Conservation (phyloP, 257 asterid genomes). For the Nicotiana paniculata region DNA sequence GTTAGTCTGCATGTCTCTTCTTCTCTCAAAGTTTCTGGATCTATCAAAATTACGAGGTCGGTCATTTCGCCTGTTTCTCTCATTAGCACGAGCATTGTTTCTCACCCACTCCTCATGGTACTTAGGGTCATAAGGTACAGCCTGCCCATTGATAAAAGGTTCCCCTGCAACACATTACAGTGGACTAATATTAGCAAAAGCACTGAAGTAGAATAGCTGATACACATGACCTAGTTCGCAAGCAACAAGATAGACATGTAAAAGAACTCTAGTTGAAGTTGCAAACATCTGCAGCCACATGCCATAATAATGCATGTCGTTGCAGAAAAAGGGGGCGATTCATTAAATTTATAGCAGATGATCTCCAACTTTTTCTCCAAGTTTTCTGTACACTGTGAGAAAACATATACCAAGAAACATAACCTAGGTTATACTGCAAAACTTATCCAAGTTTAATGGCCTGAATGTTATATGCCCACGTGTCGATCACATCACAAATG, state of each 20-base stretch:
- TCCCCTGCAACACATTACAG: constrained; percentile 52
- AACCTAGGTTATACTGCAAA: neutral
- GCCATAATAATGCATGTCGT: neutral
- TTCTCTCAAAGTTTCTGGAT: constrained; percentile 53
- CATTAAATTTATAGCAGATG: neutral
- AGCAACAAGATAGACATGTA: neutral
- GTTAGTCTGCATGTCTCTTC: constrained; percentile 28
- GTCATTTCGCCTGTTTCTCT: constrained; percentile 68
- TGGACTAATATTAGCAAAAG: neutral
- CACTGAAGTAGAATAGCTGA: neutral
- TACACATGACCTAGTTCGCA: neutral
- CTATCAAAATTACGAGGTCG: constrained; percentile 65
- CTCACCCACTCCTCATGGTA: constrained; percentile 96
- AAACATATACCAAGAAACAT: neutral
- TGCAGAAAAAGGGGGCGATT: neutral
- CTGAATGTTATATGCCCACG: neutral
- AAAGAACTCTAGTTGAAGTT: neutral
- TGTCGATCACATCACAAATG: neutral
- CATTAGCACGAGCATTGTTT: constrained; percentile 57
- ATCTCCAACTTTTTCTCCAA: neutral
- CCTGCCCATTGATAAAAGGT: constrained; percentile 91
- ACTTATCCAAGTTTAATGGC: neutral
- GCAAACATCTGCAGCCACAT: neutral
- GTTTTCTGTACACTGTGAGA: neutral
- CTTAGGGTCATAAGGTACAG: constrained; percentile 89